These are phyloP conservation scores for Rhizophagus clarus DNA, from an alignment of 192 early-diverging fungal genomes.

Conservation along the genomic window DNA sequence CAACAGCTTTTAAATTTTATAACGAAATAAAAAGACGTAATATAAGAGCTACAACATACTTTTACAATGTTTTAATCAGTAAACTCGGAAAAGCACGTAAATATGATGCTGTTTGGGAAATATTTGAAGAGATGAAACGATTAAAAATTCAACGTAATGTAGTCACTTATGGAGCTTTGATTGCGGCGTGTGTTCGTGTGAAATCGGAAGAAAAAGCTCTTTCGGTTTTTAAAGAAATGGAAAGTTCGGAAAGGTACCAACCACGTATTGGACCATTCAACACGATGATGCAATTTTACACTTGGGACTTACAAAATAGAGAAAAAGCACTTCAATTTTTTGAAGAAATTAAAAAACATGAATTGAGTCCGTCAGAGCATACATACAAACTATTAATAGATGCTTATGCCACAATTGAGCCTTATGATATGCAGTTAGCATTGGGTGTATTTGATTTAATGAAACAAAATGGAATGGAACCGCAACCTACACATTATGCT, in stretches of 20 bases:
- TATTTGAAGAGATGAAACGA: constrained; percentile 60
- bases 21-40: constrained; percentile 57
- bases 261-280: constrained; percentile 58
- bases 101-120: constrained; percentile 48
- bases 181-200: constrained; percentile 57
- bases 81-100: constrained; percentile 63
- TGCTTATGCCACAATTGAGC: constrained; percentile 52
- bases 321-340: constrained; percentile 52
- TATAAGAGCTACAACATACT: constrained; percentile 55
- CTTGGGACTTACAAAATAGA: constrained; percentile 55
- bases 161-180: constrained; percentile 59
- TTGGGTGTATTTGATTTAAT: constrained; percentile 48
- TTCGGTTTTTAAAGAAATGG: constrained; percentile 52
- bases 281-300: constrained; percentile 66
- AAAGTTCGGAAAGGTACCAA: constrained; percentile 44
- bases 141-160: constrained; percentile 51
- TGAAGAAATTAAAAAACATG: constrained; percentile 41
- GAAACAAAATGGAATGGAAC: constrained; percentile 40
- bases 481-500: constrained; percentile 54
- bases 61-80: constrained; percentile 64
- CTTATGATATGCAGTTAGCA: constrained; percentile 59
- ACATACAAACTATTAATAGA: constrained; percentile 61
- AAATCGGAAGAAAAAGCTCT: constrained; percentile 54
- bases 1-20: constrained; percentile 55
- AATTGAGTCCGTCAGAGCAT: constrained; percentile 53